These are phyloP conservation scores for Crepidotus variabilis DNA, from an alignment of 768 basidiomycete genomes.

Conservation along the genomic window DNA sequence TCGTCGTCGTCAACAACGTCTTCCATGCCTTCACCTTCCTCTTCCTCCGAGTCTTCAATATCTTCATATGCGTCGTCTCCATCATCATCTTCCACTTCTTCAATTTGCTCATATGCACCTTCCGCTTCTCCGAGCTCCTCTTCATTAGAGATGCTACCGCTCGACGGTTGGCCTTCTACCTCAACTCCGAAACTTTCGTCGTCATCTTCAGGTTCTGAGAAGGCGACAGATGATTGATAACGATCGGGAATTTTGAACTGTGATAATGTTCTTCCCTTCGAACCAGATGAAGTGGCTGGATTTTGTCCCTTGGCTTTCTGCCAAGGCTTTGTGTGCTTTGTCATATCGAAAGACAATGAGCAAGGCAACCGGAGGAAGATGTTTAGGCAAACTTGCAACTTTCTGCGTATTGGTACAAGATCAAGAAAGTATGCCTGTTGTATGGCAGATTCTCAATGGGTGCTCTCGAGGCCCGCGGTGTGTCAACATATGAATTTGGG, in stretches of 20 bases:
- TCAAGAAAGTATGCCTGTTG: too few relatives aligned
- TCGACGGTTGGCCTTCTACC: background rate
- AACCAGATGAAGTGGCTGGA: background rate
- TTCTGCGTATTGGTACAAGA: too few relatives aligned
- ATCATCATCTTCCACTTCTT: background rate
- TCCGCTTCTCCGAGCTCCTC: background rate
- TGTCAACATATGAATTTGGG: too few relatives aligned
- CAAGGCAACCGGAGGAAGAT: too few relatives aligned
- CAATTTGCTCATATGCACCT: background rate
- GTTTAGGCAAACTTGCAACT: too few relatives aligned
- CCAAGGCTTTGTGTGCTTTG: too few relatives aligned
- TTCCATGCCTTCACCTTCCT: background rate
- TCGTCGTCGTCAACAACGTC: background rate
- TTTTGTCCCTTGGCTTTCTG: too few relatives aligned
- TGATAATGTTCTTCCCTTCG: background rate
- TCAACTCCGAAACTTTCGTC: background rate
- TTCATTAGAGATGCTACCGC: background rate
- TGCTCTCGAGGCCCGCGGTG: too few relatives aligned
- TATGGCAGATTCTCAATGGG: too few relatives aligned
- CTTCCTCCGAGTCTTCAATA: background rate
- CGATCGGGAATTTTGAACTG: background rate
- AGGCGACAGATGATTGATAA: background rate
- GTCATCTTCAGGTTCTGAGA: background rate
- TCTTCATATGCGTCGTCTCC: background rate
- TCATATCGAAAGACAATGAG: too few relatives aligned